Evolutionary conservation across 352 stramenopile species (phyloP).

Genomic region (Globisporangium splendens): DNA sequence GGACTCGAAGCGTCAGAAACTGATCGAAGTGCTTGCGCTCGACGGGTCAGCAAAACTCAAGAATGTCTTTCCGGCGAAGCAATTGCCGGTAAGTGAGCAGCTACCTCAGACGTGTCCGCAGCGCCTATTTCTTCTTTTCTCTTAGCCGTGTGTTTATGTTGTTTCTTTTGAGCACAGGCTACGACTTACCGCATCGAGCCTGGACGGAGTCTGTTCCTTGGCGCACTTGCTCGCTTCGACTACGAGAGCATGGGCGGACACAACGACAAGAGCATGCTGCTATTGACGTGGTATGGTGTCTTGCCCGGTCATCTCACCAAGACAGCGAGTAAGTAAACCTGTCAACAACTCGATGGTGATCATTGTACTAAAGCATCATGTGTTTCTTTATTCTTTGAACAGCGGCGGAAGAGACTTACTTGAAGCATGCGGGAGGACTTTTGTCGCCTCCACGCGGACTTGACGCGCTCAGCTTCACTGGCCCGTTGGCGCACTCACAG

Average conservation of each 20-base stretch:
- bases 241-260: conserved; percentile 46
- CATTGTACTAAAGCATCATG: no score
- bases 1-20: conserved; percentile 69
- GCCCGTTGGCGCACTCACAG: conserved; percentile 44
- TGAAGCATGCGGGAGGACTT: neutral
- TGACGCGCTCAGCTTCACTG: no score
- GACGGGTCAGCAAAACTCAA: conserved; percentile 61
- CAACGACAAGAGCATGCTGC: conserved; percentile 53
- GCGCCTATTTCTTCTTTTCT: neutral
- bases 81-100: conserved; percentile 42
- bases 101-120: neutral
- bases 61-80: conserved; percentile 76
- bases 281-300: conserved; percentile 83
- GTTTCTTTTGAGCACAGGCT: no score
- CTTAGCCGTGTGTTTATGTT: no score
- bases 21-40: conserved; percentile 74
- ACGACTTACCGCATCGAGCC: conserved; percentile 66
- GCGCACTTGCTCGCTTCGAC: conserved; percentile 70
- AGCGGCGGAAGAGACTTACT: neutral
- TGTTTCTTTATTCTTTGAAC: neutral
- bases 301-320: conserved; percentile 79
- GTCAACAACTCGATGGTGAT: conserved; percentile 16
- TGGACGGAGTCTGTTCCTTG: conserved; percentile 75
- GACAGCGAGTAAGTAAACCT: conserved; percentile 59
- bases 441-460: no score